Conservation (phyloP, 2,329 filamentous ascomycete genomes). For the Colletotrichum paranaense region DNA sequence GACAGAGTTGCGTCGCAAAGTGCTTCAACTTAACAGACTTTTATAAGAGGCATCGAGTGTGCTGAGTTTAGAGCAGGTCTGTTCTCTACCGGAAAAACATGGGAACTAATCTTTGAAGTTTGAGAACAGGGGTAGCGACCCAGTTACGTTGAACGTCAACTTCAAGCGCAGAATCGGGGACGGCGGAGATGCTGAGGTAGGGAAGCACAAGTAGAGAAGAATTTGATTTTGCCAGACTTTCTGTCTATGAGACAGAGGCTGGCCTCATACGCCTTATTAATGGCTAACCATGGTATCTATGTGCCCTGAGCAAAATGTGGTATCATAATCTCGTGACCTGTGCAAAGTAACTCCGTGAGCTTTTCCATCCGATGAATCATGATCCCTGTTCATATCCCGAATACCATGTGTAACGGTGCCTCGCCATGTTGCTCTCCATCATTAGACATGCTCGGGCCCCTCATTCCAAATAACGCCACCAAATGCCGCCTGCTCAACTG, state of each 20-base stretch:
- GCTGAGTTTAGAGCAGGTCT: not conserved
- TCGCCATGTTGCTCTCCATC: not conserved
- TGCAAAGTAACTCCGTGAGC: conserved; percentile 19
- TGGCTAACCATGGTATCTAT: conserved; percentile 21
- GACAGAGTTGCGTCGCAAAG: not conserved
- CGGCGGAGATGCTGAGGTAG: no score
- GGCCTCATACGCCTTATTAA: conserved; percentile 8
- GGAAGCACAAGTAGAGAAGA: no score
- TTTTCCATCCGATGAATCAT: conserved; percentile 14
- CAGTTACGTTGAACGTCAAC: not conserved
- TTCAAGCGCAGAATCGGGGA: not conserved
- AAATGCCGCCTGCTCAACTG: not conserved
- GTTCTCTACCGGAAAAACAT: not conserved
- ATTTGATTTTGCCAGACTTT: not conserved
- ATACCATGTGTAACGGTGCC: not conserved
- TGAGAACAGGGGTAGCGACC: not conserved
- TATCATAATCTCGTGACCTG: conserved; percentile 27
- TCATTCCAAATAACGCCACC: not conserved
- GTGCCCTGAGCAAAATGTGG: conserved; percentile 29
- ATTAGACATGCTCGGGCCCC: not conserved
- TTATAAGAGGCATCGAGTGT: not conserved
- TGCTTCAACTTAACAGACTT: no score
- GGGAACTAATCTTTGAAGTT: not conserved
- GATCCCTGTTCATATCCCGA: not conserved
- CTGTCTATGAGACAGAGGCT: not conserved